Evolutionary conservation across 129 eudicot genomes (phyloP), one percentile per base, ranked within the genome.

Genomic region (Cynara cardunculus): DNA sequence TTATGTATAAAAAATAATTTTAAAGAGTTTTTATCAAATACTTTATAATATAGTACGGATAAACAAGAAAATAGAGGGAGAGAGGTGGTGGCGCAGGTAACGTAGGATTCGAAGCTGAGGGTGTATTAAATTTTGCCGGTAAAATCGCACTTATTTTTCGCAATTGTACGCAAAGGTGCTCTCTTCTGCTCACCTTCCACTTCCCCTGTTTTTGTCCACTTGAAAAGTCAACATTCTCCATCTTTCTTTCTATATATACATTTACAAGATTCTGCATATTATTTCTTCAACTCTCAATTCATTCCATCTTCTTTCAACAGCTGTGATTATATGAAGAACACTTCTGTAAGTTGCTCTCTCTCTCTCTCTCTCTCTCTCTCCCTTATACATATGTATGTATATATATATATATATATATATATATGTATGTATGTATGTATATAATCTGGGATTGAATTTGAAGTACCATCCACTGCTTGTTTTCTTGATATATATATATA

Each of bases 321-420:
- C 77, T 31, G 32, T 81, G 68, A 68, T 67, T 69, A 65, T 69
- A 82, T 82, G 85, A 82, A 75, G 77, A 76, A 82, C 81, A 69
- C 77, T 82, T 82, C 81, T 49, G 85, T 82, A 82, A 82, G 85
- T 69, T 82, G 61, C 46, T 67, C 62, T n/a, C n/a, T n/a, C n/a
- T n/a, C n/a, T n/a, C n/a, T n/a, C n/a, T n/a, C n/a, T n/a, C n/a
- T n/a, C n/a, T n/a, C n/a, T n/a, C 0, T 73, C 14, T 73, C 1
- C 39, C 69, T 26, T 34, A 34, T 34, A 34, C 5, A 34, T 34
- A 34, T 34, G 7, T 34, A 32, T 32, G 7, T 32, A 32, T 32
- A 27, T 27, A 27, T 2, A 27, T 27, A 27, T 27, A 27, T 27
- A 27, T 27, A 27, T 27, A 27, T 27, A 27, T 27, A 27, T 2